A percentile compares a stretch with the other conserved stretches of the same genome.
phyloP scores from a whole-genome alignment of 306 rosid species.

The Glycyrrhiza uralensis region DNA sequence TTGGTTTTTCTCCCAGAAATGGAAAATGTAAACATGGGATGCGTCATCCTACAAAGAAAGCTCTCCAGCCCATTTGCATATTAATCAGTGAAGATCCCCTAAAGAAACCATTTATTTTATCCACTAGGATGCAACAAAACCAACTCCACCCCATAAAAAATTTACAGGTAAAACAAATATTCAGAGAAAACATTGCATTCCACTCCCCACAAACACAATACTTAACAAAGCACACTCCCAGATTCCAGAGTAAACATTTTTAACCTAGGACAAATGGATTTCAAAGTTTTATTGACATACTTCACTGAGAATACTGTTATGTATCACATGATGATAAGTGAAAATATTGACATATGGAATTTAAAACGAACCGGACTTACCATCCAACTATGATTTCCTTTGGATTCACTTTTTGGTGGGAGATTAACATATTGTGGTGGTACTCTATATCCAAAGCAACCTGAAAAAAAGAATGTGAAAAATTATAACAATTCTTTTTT shows the following conservation, averaged over 20 bases:
- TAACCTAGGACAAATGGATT: not conserved
- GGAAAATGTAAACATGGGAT: not conserved
- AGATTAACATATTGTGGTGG: conserved; percentile 80
- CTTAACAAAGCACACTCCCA: not conserved
- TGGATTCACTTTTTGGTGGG: conserved; percentile 94
- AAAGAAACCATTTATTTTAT: not conserved
- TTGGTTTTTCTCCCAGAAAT: not conserved
- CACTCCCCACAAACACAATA: not conserved
- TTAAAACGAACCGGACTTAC: conserved; percentile 35
- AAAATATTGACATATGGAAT: not conserved
- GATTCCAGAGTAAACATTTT: not conserved
- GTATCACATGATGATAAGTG: not conserved
- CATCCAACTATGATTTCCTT: conserved; percentile 96
- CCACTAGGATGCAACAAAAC: not conserved
- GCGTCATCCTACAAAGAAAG: not conserved
- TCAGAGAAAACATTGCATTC: not conserved
- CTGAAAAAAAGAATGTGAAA: conserved; percentile 31
- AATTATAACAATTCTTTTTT: not conserved
- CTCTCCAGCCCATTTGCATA: not conserved
- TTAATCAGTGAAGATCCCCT: not conserved
- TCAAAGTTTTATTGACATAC: not conserved
- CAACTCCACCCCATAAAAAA: not conserved
- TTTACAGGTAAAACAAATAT: not conserved
- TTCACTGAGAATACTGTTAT: not conserved
- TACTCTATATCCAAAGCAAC: conserved; percentile 96